Base-by-base conservation (phyloP, 805 yeast genomes). In the Metschnikowia santaceciliae region DNA sequence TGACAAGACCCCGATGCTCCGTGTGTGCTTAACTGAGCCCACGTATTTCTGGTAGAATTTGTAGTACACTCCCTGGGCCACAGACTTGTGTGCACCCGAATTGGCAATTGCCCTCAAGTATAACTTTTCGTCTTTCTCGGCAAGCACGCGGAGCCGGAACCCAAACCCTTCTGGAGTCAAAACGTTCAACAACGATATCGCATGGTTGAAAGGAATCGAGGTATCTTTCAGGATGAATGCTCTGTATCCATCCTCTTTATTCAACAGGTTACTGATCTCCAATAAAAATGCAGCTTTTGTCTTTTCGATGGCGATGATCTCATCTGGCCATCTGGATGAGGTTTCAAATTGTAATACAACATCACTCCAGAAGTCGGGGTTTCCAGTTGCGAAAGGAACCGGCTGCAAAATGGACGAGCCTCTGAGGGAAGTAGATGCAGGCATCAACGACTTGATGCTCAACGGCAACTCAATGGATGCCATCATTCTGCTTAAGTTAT, bases 291-390 rank as follows among this genome's bases (percentile, higher is more conserved):
- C 98, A 32, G 95, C 81, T 63, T 94, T 94, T 14, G 96, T 86
- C 61, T 86, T 84, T 66, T 94, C 98, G 49, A 90, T 70, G 2
- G 97, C 90, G 37, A 76, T 70, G 5, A 90, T 65, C 65, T 94
- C 97, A 67, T 88, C 96, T 2, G 99, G 99, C 99, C 99, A 94
- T 65, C 83, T 83, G n/a, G 81, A 77, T 2, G 96, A 88, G 3
- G 88, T 75, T 70, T 94, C 99, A 66, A 94, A 89, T 67, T 91
- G 96, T 35, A 94, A 65, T 8, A 94, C 77, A 14, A 85, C 83
- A 41, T 88, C 91, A 59, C 86, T 88, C 74, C 89, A 82, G 62
- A 86, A 88, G 61, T 86, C 88, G 4, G 90, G 90, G 58, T 79
- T 83, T 2, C 88, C 76, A 32, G 77, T 74, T 6, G 92, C 90